These are phyloP conservation scores for Aspergillus puulaauensis DNA, from an alignment of 2,329 filamentous ascomycete species.

Conservation along the genomic window DNA sequence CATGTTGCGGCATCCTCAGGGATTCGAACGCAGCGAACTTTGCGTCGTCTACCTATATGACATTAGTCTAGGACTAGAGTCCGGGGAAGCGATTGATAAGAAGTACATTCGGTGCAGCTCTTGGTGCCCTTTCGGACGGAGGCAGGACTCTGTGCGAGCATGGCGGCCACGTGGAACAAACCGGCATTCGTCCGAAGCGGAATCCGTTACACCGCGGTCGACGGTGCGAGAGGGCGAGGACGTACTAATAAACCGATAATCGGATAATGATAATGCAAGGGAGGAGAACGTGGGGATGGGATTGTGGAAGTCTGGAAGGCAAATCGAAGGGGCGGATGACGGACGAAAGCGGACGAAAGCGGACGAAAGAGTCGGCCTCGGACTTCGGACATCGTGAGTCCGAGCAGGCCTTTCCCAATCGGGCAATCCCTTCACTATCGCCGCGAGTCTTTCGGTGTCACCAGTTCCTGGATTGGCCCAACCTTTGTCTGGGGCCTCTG, in stretches of 20 bases:
- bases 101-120: constrained; percentile 22
- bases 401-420: neutral
- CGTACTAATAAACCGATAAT: no score
- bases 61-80: neutral
- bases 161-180: constrained; percentile 1
- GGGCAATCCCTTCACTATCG: neutral
- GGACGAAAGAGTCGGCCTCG: constrained; percentile 15
- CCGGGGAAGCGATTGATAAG: neutral
- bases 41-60: constrained; percentile 17
- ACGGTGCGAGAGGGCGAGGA: no score
- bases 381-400: neutral
- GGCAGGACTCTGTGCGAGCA: constrained; percentile 7
- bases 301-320: neutral
- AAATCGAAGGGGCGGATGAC: neutral
- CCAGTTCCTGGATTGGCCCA: neutral
- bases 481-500: neutral
- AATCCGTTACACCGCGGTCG: neutral
- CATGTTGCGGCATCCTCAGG: constrained; percentile 14
- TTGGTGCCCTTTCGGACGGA: constrained; percentile 18
- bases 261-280: neutral
- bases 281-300: neutral
- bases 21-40: constrained; percentile 19
- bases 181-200: neutral
- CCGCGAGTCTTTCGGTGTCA: neutral
- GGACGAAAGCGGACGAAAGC: neutral